Evolutionary conservation across 257 asterid species (phyloP).

Genomic region (Salvia rosmarinus): DNA sequence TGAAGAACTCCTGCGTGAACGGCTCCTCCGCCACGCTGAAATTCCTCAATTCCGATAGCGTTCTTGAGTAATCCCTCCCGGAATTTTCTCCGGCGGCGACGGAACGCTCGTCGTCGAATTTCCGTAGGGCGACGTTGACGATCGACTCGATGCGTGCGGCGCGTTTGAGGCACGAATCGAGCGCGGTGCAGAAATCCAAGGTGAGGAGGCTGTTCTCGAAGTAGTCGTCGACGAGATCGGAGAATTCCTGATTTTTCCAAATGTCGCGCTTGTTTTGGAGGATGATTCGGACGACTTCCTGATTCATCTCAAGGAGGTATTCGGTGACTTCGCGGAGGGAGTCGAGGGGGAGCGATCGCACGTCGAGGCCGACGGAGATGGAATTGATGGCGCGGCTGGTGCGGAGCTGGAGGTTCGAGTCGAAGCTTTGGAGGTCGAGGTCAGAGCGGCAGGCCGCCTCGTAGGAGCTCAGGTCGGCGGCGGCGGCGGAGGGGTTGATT

Average conservation of each 20-base stretch:
- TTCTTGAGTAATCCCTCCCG: slow-evolving; percentile 43
- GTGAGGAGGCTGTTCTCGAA: slow-evolving; percentile 73
- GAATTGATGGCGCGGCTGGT: slow-evolving; percentile 79
- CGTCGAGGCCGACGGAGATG: slow-evolving; percentile 69
- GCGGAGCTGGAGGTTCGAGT: slow-evolving; percentile 61
- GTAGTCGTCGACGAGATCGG: slow-evolving; percentile 82
- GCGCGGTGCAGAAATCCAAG: slow-evolving; percentile 78
- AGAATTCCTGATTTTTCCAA: slow-evolving; percentile 68
- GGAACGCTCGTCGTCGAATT: slow-evolving; percentile 58
- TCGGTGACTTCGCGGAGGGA: slow-evolving; percentile 77
- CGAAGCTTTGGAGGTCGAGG: slow-evolving; percentile 69
- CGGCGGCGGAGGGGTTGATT: slow-evolving; percentile 18
- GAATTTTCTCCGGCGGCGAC: slow-evolving; percentile 7
- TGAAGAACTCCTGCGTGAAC: slow-evolving; percentile 65
- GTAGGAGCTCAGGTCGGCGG: slow-evolving; percentile 64
- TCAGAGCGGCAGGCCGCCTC: slow-evolving; percentile 87
- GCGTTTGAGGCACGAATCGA: slow-evolving; percentile 65
- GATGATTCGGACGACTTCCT: slow-evolving; percentile 69
- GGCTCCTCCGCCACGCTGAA: slow-evolving; percentile 70
- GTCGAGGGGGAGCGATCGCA: slow-evolving; percentile 70
- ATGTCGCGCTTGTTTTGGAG: slow-evolving; percentile 63
- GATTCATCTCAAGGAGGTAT: slow-evolving; percentile 72
- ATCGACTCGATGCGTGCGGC: slow-evolving; percentile 70
- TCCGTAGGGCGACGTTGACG: slow-evolving; percentile 56
- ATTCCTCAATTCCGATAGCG: slow-evolving; percentile 65